Evolutionary conservation across 352 stramenopile species (phyloP).

Genomic region (Pythium apleroticum): DNA sequence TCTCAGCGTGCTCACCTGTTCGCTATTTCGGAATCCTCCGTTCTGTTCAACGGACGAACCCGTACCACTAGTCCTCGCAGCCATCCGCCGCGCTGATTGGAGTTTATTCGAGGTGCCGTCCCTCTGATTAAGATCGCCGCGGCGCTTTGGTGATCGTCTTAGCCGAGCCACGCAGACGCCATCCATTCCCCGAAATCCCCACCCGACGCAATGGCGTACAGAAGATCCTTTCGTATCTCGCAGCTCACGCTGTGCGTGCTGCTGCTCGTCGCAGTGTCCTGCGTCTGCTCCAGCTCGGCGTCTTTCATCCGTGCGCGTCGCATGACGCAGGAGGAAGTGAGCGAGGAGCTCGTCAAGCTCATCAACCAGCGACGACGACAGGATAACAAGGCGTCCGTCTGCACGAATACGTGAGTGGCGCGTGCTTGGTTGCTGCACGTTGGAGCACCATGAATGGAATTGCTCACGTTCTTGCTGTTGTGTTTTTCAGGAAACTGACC

Average conservation of each 20-base stretch:
- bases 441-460: not conserved
- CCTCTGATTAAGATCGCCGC: not conserved
- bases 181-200: not conserved
- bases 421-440: not conserved
- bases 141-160: not conserved
- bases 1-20: not conserved
- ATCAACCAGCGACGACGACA: conserved; percentile 26
- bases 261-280: conserved; percentile 10
- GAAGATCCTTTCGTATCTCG: not conserved
- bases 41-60: not conserved
- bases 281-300: conserved; percentile 4
- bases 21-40: not conserved
- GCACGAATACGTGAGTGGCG: conserved; percentile 25
- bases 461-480: not conserved
- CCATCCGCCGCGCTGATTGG: not conserved
- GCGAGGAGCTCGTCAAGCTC: conserved; percentile 24
- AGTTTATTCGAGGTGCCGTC: not conserved
- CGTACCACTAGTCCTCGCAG: not conserved
- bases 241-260: conserved; percentile 12
- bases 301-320: conserved; percentile 28
- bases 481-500: conserved; percentile 26
- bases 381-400: conserved; percentile 23
- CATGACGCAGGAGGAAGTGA: conserved; percentile 18
- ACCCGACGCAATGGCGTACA: not conserved
- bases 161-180: not conserved